Conservation (phyloP, 495 filamentous ascomycete genomes). For the Podospora tetraspora region DNA sequence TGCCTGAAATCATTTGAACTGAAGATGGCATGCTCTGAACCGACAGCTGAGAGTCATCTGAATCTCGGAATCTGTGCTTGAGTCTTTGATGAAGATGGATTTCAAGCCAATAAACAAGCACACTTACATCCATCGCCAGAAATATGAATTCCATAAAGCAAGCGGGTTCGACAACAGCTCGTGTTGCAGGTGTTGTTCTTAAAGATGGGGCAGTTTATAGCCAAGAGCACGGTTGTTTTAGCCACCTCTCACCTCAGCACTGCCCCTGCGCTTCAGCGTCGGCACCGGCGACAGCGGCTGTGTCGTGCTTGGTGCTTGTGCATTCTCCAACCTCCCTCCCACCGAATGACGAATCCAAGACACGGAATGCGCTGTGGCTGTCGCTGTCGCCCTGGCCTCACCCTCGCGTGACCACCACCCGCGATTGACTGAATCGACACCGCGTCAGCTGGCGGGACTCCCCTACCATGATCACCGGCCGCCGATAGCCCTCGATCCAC, state of each 20-base stretch:
- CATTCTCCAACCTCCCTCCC: not conserved
- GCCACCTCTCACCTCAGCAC: not conserved
- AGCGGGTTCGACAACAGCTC: too few relatives aligned
- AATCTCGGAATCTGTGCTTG: not conserved
- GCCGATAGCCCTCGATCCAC: constrained; percentile 2
- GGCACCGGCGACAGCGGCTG: not conserved
- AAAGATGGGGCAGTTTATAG: not conserved
- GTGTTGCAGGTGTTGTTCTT: too few relatives aligned
- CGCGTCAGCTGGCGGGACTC: not conserved
- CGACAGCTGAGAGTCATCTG: not conserved
- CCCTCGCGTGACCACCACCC: not conserved
- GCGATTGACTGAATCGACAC: not conserved
- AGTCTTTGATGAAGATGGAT: too few relatives aligned
- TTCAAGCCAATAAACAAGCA: too few relatives aligned
- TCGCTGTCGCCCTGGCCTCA: too few relatives aligned
- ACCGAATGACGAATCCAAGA: not conserved
- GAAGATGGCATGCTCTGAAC: too few relatives aligned
- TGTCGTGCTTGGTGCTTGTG: not conserved
- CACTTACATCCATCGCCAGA: too few relatives aligned
- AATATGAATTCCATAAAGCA: too few relatives aligned
- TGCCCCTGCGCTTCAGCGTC: not conserved
- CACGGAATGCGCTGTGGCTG: not conserved
- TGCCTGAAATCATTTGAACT: too few relatives aligned
- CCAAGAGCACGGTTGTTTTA: not conserved
- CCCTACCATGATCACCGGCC: constrained; percentile 14